Percentiles rank a stretch among this genome's conserved stretches.
These are phyloP conservation scores for Didymella arachidicola DNA, from an alignment of 2,329 filamentous ascomycete genomes.

Conservation along the genomic window DNA sequence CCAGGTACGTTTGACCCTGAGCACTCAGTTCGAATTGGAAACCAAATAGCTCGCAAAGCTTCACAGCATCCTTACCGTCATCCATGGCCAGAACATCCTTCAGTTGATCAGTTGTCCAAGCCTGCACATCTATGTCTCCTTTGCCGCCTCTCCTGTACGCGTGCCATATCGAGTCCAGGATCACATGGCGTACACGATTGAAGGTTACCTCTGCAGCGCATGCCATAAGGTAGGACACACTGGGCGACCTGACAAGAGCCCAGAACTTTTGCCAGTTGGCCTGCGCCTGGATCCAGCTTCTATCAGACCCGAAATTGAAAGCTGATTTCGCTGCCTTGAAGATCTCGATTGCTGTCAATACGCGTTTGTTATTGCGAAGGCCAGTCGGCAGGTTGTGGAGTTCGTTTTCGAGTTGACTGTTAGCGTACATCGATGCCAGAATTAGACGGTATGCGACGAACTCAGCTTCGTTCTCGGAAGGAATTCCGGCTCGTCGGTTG, in stretches of 20 bases:
- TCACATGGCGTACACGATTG: conserved; percentile 63
- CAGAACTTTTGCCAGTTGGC: conserved; percentile 68
- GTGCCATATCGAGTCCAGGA: conserved; percentile 63
- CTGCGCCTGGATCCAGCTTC: conserved; percentile 63
- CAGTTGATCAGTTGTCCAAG: conserved; percentile 65
- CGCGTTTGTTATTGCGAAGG: conserved; percentile 60
- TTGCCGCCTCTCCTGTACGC: conserved; percentile 62
- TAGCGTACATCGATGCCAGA: conserved; percentile 55
- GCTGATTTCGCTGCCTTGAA: conserved; percentile 64
- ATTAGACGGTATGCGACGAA: conserved; percentile 68
- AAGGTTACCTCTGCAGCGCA: conserved; percentile 71
- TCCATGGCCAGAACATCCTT: conserved; percentile 64
- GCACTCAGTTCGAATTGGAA: conserved; percentile 59
- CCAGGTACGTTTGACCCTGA: conserved; percentile 59
- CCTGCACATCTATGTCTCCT: conserved; percentile 56
- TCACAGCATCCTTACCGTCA: conserved; percentile 59
- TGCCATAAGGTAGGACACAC: conserved; percentile 68
- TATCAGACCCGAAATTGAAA: conserved; percentile 59
- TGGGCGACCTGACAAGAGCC: conserved; percentile 61
- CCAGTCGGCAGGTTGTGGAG: conserved; percentile 63
- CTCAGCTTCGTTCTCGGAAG: conserved; percentile 67
- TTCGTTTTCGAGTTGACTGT: conserved; percentile 61
- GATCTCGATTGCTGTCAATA: conserved; percentile 65
- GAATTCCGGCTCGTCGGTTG: conserved; percentile 54
- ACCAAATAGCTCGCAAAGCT: conserved; percentile 63